Evolutionary conservation across 257 asterid genomes (phyloP), one percentile per base, ranked within the genome.

Genomic region (Echium plantagineum): DNA sequence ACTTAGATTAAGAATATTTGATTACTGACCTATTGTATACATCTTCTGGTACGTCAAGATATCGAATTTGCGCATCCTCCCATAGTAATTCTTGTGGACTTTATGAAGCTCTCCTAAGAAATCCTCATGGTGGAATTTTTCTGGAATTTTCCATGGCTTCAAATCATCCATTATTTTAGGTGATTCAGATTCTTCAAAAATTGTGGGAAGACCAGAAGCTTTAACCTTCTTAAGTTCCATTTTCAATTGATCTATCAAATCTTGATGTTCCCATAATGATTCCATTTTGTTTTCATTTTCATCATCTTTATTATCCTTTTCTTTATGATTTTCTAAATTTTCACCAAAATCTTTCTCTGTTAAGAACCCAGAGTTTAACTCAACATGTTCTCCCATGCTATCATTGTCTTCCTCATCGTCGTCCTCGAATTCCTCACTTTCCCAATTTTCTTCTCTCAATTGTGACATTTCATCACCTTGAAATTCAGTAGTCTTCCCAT

Each of bases 31-130:
- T 77, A 84, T 86, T 59, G 99, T 94, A 66, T 89, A 89, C 94
- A 93, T 89, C 90, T 93, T 93, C 81, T 93, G 99, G 89, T 93
- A 89, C 55, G 81, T 93, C 70, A 93, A 78, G 79, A 93, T 85
- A 51, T 93, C 97, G 4, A 93, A 81, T 74, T 89, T 89, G 21
- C 96, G 78, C 97, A 89, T 89, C 65, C 81, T 77, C 64, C 89
- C 97, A 16, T 80, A 64, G 65, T 89, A 93, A 63, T 88, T 89
- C 78, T 77, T 86, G 82, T 86, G 84, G 74, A 86, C 80, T 59
- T 81, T 84, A 62, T 84, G 95, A 22, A 93, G 94, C 78, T 86
- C 97, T 2, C 77, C 94, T n/a, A 84, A 80, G 64, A 85, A 78
- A 61, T 83, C 94, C 51, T 80, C 85, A 3, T 77, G 81, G 3